phyloP scores from a whole-genome alignment of 2,329 filamentous ascomycete species.

The Rachicladosporium sp. region DNA sequence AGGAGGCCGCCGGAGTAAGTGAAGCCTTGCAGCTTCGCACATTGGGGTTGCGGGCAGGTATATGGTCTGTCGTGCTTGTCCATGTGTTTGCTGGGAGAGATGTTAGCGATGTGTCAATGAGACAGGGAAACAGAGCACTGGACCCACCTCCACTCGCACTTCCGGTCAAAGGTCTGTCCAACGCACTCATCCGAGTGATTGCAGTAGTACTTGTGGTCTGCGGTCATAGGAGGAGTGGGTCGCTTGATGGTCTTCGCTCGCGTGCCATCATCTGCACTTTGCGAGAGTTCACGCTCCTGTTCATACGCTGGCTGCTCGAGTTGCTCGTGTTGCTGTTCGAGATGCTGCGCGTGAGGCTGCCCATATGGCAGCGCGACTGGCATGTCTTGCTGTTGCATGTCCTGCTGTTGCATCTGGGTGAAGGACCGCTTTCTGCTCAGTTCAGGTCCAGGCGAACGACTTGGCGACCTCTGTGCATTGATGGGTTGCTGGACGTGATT shows the following conservation, averaged over 20 bases:
- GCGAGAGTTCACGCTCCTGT: neutral
- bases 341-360: too few species aligned
- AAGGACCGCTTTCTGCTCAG: too few species aligned
- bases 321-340: too few species aligned
- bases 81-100: constrained; percentile 71
- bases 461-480: too few species aligned
- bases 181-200: constrained; percentile 53
- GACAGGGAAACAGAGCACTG: neutral
- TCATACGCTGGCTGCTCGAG: too few species aligned
- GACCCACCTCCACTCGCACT: constrained; percentile 88
- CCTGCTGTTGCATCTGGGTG: too few species aligned
- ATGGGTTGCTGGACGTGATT: too few species aligned
- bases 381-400: too few species aligned
- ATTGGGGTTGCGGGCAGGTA: constrained; percentile 68
- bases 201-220: constrained; percentile 66
- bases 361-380: too few species aligned
- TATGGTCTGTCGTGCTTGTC: constrained; percentile 95
- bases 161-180: constrained; percentile 61
- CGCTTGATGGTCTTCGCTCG: constrained; percentile 16
- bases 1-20: constrained; percentile 87
- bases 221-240: constrained; percentile 47
- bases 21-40: constrained; percentile 85
- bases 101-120: constrained; percentile 10
- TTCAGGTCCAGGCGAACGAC: too few species aligned
- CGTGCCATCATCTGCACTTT: constrained; percentile 3